Base-by-base conservation (phyloP, 1,284 basidiomycete genomes). In the Neolentinus lepideus region DNA sequence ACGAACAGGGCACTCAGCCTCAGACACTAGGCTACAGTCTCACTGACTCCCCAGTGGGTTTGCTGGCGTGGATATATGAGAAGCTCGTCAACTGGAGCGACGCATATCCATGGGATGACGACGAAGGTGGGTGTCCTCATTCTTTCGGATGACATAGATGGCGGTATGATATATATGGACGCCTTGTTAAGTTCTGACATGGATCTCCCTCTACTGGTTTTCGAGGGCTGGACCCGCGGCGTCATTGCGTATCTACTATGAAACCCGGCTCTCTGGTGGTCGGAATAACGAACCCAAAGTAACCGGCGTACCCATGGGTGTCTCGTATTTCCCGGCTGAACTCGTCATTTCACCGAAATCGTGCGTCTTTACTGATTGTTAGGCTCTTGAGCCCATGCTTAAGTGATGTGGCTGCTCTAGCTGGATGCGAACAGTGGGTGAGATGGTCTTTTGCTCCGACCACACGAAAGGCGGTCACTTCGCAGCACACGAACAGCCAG, bases 1-100 rank as follows among this genome's bases (percentile, higher is more conserved):
- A 36, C 1, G 59, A 73, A 53, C 83, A 84, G 48, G 56, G 68
- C 1, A 81, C 79, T 0, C 73, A 74, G 55, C 83, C 83, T 0
- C 81, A 83, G 63, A 85, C 81, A 0, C 61, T 85, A 2, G 81
- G 79, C 0, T 84, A 84, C 60, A 63, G 69, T 11, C 67, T 85
- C 1, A 66, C 74, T 0, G 83, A 84, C 62, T 83, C 80, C n/a
- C 83, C 83, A 12, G 70, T 73, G 3, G 81, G 78, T 0, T 63
- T 85, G 14, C 70, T 84, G 1, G 78, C 76, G 1, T 84, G 81
- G 79, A 80, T 84, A 33, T 83, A 81, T 54, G 81, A 84, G 59
- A 84, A 84, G 58, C 65, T 84, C 0, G 68, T 75, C 2, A 61
- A 65, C 16, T 83, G 80, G 78, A 73, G 76, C 0, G 80, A 83